These are phyloP conservation scores for Flaveria linearis DNA, from an alignment of 129 eudicot genomes.

Conservation along the genomic window DNA sequence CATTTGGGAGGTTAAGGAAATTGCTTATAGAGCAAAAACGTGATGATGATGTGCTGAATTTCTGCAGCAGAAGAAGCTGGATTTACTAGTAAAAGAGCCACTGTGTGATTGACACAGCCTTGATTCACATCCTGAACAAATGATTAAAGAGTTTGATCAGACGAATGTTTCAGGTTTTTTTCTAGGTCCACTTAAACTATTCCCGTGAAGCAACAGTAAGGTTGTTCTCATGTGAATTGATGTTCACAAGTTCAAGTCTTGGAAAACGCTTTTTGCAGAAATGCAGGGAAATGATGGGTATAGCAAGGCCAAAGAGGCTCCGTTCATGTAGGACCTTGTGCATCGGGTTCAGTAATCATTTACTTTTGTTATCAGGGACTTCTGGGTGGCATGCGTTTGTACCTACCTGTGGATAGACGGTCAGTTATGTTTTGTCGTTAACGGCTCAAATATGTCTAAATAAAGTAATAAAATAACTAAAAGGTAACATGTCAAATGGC, in stretches of 20 bases:
- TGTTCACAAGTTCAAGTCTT: too few relatives aligned
- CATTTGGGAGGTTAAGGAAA: constrained; percentile 70
- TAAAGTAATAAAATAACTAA: background rate
- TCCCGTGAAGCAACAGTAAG: too few relatives aligned
- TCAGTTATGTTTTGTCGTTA: too few relatives aligned
- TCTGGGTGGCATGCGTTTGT: background rate
- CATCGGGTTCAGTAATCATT: too few relatives aligned
- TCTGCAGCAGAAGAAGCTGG: constrained; percentile 73
- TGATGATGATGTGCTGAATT: constrained; percentile 78
- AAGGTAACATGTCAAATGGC: background rate
- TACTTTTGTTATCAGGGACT: background rate
- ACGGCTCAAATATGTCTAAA: background rate
- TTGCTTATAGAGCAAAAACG: constrained; percentile 77
- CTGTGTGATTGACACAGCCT: constrained; percentile 58
- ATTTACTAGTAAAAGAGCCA: constrained; percentile 86
- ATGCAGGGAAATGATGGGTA: too few relatives aligned
- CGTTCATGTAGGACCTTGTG: too few relatives aligned
- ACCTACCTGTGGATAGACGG: background rate
- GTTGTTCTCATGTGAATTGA: background rate
- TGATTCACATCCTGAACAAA: too few relatives aligned
- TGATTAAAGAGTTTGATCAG: too few relatives aligned
- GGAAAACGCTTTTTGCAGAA: too few relatives aligned
- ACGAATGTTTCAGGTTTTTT: too few relatives aligned
- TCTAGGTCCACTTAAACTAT: too few relatives aligned
- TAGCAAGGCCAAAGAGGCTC: too few relatives aligned